Conservation (phyloP, 164 flowering plant genomes). For the Macadamia tetraphylla region DNA sequence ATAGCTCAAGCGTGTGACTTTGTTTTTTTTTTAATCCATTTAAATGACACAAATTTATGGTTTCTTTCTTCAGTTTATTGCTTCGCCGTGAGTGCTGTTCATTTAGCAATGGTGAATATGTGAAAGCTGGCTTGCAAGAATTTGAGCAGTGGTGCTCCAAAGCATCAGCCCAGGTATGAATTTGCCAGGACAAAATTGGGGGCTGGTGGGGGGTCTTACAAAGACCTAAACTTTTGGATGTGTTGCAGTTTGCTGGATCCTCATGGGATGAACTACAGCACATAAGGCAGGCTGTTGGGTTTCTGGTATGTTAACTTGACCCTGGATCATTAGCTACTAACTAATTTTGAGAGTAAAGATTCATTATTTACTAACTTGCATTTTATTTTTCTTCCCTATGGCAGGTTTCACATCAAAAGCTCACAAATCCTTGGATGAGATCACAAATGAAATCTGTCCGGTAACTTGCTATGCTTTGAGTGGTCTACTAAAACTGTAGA, state of each 20-base stretch:
- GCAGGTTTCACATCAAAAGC: conserved; percentile 74
- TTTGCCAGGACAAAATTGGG: no score
- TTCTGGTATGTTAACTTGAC: conserved; percentile 45
- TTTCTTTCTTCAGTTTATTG: conserved; percentile 39
- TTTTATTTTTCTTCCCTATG: not conserved
- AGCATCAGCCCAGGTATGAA: conserved; percentile 52
- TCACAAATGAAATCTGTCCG: conserved; percentile 64
- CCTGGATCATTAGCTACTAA: not conserved
- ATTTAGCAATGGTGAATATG: conserved; percentile 40
- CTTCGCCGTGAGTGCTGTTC: conserved; percentile 1
- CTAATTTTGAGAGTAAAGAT: not conserved
- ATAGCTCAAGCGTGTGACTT: not conserved
- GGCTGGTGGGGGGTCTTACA: not conserved
- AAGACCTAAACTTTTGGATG: not conserved
- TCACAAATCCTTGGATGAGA: conserved; percentile 61
- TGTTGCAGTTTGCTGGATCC: conserved; percentile 52
- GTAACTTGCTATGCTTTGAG: conserved; percentile 25
- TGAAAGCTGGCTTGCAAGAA: conserved; percentile 74
- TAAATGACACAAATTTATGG: not conserved
- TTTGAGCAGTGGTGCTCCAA: conserved; percentile 69
- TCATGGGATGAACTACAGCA: conserved; percentile 80
- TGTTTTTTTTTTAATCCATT: not conserved
- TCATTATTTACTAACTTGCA: not conserved
- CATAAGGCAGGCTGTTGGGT: conserved; percentile 74
- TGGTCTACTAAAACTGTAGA: not conserved